Base-by-base conservation (phyloP, 352 stramenopile species). In the Pythium brassicae region DNA sequence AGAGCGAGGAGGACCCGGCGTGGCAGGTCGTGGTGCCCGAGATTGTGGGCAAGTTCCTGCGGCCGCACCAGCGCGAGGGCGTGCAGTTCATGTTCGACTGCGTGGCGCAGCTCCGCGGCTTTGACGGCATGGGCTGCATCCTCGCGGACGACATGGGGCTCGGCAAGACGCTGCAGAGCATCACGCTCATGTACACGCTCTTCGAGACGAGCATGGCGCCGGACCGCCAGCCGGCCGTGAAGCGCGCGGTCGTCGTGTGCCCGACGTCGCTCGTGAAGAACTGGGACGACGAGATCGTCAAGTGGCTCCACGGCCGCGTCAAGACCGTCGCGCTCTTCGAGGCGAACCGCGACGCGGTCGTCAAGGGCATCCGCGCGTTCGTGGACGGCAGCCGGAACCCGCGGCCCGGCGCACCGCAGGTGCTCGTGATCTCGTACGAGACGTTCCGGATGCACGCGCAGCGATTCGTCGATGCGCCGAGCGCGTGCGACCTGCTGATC, bases 21-120 rank as follows among this genome's bases (percentile, higher is more conserved):
- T 42, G 81, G 22, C 76, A 83, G 37, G 77, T 94, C 6, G 78
- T 96, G 29, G 86, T 97, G 15, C 85, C 89, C 10, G 81, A 92
- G 26, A 89, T 98, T 25, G 78, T 99, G 6, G 89, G 89, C 56
- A 98, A 98, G 55, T 98, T 92, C 64, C 65, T 99, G 35, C 88
- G 96, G 23, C 95, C 95, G 45, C 96, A 99, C 76, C 93, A 98
- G 71, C 81, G 94, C 22, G 95, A 98, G 69, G 96, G 95, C 34
- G 95, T 99, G 47, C 76, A 96, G 68, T 99, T 99, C 63, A 96
- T 98, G 83, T 99, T 97, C 59, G 89, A 99, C 59, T 99, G 94
- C 76, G 92, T 94, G 26, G 71, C 64, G n/a, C 76, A 76, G 60
- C 47, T 94, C 0, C 78, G 78, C 27, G 77, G 72, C 0, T 94